Evolutionary conservation across 208 protist genomes (phyloP).

Genomic region (Polymyxa betae): DNA sequence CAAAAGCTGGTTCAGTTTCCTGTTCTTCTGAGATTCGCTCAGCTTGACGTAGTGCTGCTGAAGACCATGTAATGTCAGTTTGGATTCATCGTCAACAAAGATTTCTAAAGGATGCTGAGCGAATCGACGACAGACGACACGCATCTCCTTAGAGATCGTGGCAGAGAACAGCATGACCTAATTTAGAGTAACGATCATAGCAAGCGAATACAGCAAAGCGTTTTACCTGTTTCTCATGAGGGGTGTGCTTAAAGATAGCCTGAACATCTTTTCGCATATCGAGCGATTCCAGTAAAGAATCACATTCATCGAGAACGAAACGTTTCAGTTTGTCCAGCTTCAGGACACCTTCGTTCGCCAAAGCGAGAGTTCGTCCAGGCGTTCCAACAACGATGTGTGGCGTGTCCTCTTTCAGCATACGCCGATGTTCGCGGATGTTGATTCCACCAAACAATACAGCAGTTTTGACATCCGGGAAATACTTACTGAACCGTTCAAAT

Average conservation of each 20-base stretch:
- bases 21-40: slow-evolving; percentile 93
- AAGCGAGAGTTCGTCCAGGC: slow-evolving; percentile 90
- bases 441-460: slow-evolving; percentile 95
- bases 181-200: background rate
- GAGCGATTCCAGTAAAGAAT: slow-evolving; percentile 90
- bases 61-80: slow-evolving; percentile 98
- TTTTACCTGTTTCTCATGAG: slow-evolving; percentile 93
- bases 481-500: slow-evolving; percentile 91
- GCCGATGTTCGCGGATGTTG: slow-evolving; percentile 78
- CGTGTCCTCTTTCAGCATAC: slow-evolving; percentile 74
- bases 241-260: slow-evolving; percentile 93
- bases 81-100: slow-evolving; percentile 95
- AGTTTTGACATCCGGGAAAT: slow-evolving; percentile 89
- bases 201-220: slow-evolving; percentile 23
- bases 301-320: slow-evolving; percentile 99
- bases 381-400: slow-evolving; percentile 97
- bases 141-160: slow-evolving; percentile 93
- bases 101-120: slow-evolving; percentile 93
- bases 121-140: slow-evolving; percentile 94
- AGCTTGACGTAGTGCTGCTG: slow-evolving; percentile 97
- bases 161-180: slow-evolving; percentile 98
- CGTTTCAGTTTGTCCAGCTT: slow-evolving; percentile 90
- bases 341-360: slow-evolving; percentile 83
- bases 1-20: slow-evolving; percentile 94
- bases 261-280: slow-evolving; percentile 95